These are phyloP conservation scores for Bryoglossum gracile DNA, from an alignment of 495 filamentous ascomycete genomes.

Conservation along the genomic window DNA sequence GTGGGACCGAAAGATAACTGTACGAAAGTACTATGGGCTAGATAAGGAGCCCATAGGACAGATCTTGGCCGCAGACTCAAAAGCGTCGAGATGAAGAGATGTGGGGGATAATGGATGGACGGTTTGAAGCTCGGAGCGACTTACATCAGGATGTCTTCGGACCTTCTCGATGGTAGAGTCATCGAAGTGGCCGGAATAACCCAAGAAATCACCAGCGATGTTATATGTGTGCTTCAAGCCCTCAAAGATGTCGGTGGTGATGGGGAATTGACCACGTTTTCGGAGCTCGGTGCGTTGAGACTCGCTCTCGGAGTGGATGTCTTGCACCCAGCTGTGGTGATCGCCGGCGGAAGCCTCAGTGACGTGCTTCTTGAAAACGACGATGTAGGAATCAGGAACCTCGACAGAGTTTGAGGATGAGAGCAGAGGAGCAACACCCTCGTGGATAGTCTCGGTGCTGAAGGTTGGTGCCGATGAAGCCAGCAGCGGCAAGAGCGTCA, in stretches of 20 bases:
- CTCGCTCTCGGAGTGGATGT: constrained; percentile 60
- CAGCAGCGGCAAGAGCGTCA: constrained; percentile 31
- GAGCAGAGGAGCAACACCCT: constrained; percentile 80
- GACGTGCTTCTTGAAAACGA: constrained; percentile 98
- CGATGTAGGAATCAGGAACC: constrained; percentile 88
- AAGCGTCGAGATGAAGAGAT: not conserved
- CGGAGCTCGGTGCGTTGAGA: constrained; percentile 65
- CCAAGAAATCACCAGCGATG: constrained; percentile 73
- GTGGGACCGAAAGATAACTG: no score
- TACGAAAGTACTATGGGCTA: no score
- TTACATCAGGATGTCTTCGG: constrained; percentile 94
- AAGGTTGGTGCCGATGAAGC: constrained; percentile 70
- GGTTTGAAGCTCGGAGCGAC: constrained; percentile 30
- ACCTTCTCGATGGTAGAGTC: constrained; percentile 88
- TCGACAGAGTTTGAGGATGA: constrained; percentile 65
- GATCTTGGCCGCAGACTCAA: not conserved
- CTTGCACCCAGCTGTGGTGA: constrained; percentile 91
- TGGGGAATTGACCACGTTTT: constrained; percentile 77
- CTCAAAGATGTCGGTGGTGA: constrained; percentile 62
- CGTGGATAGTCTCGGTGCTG: constrained; percentile 70
- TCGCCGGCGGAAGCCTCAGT: constrained; percentile 52
- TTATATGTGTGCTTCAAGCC: constrained; percentile 95
- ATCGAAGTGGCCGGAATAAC: constrained; percentile 95
- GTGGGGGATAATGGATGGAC: not conserved
- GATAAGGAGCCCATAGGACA: not conserved